phyloP scores from a whole-genome alignment of 768 basidiomycete species.

The Nidularia pulvinata region DNA sequence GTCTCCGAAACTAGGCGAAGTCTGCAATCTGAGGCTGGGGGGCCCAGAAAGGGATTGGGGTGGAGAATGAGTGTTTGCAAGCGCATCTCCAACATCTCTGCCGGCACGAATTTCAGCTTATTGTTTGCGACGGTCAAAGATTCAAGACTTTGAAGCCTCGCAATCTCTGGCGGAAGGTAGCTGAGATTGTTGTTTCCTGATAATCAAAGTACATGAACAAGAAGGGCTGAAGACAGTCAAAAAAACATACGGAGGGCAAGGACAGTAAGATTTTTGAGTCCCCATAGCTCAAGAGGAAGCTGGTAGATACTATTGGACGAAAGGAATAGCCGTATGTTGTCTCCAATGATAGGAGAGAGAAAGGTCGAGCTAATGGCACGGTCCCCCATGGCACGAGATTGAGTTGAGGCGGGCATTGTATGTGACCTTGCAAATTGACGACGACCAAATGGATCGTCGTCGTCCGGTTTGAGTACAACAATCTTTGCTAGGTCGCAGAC shows the following conservation, averaged over 20 bases:
- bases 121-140: slow-evolving; percentile 67
- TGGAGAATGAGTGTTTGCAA: slow-evolving; percentile 44
- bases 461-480: slow-evolving; percentile 34
- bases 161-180: slow-evolving; percentile 64
- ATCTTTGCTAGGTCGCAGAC: slow-evolving; percentile 44
- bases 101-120: slow-evolving; percentile 55
- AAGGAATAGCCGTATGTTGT: slow-evolving; percentile 58
- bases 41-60: slow-evolving; percentile 60
- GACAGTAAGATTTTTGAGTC: slow-evolving; percentile 54
- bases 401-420: neutral
- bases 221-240: neutral
- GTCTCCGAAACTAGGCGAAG: slow-evolving; percentile 22
- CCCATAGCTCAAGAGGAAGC: slow-evolving; percentile 60
- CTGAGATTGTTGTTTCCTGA: slow-evolving; percentile 60
- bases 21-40: slow-evolving; percentile 3
- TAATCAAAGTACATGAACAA: slow-evolving; percentile 9
- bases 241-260: slow-evolving; percentile 58
- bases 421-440: too few relatives aligned
- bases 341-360: slow-evolving; percentile 26
- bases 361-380: slow-evolving; percentile 6
- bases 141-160: slow-evolving; percentile 46
- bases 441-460: slow-evolving; percentile 15
- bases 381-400: neutral
- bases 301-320: slow-evolving; percentile 48
- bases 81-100: slow-evolving; percentile 63